Evolutionary conservation across 2,329 filamentous ascomycete genomes (phyloP).

Genomic region (Colletotrichum somersetense): DNA sequence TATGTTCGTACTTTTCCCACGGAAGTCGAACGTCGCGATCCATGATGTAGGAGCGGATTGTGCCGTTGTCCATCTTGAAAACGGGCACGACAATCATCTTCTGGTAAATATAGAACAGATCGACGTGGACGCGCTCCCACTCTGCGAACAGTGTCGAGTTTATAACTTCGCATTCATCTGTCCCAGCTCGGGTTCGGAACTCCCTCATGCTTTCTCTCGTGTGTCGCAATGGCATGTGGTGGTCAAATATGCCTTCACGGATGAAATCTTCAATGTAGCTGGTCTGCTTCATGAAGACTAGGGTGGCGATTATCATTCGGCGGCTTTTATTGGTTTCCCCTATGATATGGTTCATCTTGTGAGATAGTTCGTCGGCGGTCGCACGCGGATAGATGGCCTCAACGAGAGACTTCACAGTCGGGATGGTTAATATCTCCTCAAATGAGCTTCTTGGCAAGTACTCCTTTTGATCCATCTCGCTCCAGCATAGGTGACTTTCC

Average conservation of each 20-base stretch:
- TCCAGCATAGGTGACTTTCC: background rate
- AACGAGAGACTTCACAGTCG: constrained; percentile 2
- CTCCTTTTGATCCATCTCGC: constrained; percentile 7
- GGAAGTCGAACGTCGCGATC: constrained; percentile 17
- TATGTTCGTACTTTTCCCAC: background rate
- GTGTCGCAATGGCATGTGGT: constrained; percentile 7
- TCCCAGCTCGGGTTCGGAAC: constrained; percentile 4
- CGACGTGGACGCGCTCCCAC: constrained; percentile 30
- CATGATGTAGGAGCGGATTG: constrained; percentile 2
- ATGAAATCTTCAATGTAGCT: constrained; percentile 21
- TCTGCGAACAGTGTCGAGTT: constrained; percentile 10
- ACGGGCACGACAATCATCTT: constrained; percentile 23
- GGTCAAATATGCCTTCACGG: constrained; percentile 16
- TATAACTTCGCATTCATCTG: background rate
- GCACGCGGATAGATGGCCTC: background rate
- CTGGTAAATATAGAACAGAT: constrained; percentile 27
- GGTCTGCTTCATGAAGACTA: constrained; percentile 24
- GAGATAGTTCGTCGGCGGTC: background rate
- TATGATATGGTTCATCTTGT: background rate
- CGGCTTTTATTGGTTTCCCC: constrained; percentile 1
- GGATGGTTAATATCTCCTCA: constrained; percentile 14
- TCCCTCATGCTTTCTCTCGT: constrained; percentile 14
- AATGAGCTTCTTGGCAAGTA: constrained; percentile 18
- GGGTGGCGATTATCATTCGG: constrained; percentile 17
- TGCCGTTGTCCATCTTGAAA: constrained; percentile 1